Base-by-base conservation (phyloP, 108 stramenopile species). In the Skeletonema marinoi region DNA sequence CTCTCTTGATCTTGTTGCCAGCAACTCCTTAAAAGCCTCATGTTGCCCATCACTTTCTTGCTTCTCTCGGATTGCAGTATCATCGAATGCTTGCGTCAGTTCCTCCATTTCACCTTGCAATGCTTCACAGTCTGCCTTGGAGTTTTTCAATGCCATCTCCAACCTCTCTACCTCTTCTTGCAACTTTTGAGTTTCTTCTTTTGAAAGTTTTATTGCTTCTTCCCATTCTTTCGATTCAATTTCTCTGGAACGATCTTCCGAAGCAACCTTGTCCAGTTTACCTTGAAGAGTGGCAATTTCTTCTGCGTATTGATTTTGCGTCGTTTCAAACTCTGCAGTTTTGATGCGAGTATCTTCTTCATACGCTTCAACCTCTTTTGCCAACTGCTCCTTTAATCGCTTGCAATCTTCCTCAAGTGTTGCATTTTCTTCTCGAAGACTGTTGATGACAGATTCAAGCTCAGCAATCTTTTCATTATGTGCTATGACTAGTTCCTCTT, bases 31-130 rank as follows among this genome's bases (percentile, higher is more conserved):
- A 64, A 80, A 30, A 16, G 73, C 78, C 48, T 82, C 35, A 17
- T 77, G 29, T 61, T 77, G 61, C 1, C 50, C 67, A 21, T 70
- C 35, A 17, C 33, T 63, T 21, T 70, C 73, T 6, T 39, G 51
- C 48, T 32, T 86, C 39, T 84, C 66, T 51, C 82, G 71, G 25
- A 77, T 90, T 42, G 61, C 71, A 4, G 67, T 64, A 41, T 88
- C 91, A 70, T 96, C 95, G 77, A 93, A 93, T 19, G 90, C 79
- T 38, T 81, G 64, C 42, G 87, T 87, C 65, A 96, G 82, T 6
- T 87, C 91, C 19, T 92, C 92, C 70, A 95, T 74, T 76, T 95
- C 94, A 4, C 86, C 79, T 44, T 89, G 76, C 29, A 91, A 50
- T 4, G 79, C 65, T 44, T 87, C 82, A 41, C 83, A 79, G 80